A percentile compares a stretch with the other conserved stretches of the same genome.
phyloP scores from a whole-genome alignment of 805 yeast genomes.

The Kockiozyma suomiensis region DNA sequence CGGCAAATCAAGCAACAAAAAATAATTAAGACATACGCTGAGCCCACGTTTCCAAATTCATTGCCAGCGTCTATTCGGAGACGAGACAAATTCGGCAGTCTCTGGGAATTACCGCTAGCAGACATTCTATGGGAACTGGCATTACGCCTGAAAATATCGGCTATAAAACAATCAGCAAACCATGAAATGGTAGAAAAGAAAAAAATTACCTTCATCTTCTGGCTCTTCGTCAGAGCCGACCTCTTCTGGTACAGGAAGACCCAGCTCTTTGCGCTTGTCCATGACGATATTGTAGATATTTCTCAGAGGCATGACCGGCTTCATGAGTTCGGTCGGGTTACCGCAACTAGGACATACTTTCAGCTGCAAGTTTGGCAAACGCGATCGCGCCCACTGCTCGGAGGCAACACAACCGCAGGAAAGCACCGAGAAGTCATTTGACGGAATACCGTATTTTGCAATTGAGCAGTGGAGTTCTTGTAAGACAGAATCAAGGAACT shows the following conservation, averaged over 20 bases:
- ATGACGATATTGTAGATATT: constrained; percentile 31
- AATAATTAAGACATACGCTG: constrained; percentile 4
- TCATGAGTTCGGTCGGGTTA: constrained; percentile 30
- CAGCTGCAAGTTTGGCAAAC: constrained; percentile 29
- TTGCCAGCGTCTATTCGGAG: constrained; percentile 13
- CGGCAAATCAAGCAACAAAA: too few relatives aligned
- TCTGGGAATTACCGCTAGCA: constrained; percentile 2
- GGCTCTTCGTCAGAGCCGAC: constrained; percentile 33
- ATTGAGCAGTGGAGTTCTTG: constrained; percentile 32
- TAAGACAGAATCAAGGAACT: constrained; percentile 29
- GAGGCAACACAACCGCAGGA: constrained; percentile 35
- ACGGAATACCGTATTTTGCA: constrained; percentile 32
- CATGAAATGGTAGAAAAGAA: neutral
- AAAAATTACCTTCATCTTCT: constrained; percentile 19
- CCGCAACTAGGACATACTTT: constrained; percentile 34
- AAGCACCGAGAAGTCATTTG: constrained; percentile 30
- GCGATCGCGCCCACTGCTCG: constrained; percentile 33
- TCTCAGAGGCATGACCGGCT: constrained; percentile 30
- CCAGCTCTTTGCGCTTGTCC: constrained; percentile 32
- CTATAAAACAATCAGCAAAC: neutral
- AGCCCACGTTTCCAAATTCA: constrained; percentile 2
- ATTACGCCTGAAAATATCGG: constrained; percentile 3
- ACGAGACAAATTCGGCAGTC: constrained; percentile 2
- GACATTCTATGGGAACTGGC: neutral
- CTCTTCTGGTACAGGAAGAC: constrained; percentile 31